phyloP scores from a whole-genome alignment of 23 red algal genomes.

The Pyropia yezoensis region DNA sequence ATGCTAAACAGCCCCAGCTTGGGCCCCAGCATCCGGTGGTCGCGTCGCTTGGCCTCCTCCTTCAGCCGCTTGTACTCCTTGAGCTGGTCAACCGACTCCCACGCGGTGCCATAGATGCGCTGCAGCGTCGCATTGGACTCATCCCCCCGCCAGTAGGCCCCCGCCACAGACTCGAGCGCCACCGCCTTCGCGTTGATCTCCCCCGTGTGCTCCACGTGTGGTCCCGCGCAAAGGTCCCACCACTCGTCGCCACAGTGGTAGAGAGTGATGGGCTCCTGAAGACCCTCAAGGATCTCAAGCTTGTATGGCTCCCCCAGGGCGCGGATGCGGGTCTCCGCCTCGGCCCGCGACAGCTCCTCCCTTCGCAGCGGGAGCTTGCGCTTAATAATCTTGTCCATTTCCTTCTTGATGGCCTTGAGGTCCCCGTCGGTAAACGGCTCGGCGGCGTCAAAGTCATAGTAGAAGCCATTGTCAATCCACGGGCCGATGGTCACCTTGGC shows the following conservation, averaged over 20 bases:
- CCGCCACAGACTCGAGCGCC: conserved; percentile 79
- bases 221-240: conserved; percentile 99
- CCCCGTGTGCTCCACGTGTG: conserved; percentile 92
- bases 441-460: conserved; percentile 89
- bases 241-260: conserved; percentile 91
- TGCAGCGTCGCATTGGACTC: conserved; percentile 95
- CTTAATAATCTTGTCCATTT: conserved; percentile 94
- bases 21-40: conserved; percentile 85
- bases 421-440: conserved; percentile 73
- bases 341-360: conserved; percentile 63
- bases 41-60: conserved; percentile 93
- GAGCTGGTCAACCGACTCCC: conserved; percentile 78
- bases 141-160: conserved; percentile 98
- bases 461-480: conserved; percentile 99
- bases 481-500: conserved; percentile 97
- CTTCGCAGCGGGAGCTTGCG: conserved; percentile 67
- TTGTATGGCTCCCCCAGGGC: conserved; percentile 85
- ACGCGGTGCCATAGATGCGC: conserved; percentile 92
- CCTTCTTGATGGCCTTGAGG: conserved; percentile 86
- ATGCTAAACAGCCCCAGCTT: conserved; percentile 84
- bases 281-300: conserved; percentile 72
- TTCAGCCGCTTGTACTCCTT: conserved; percentile 73
- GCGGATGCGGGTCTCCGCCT: conserved; percentile 53
- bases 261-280: conserved; percentile 89
- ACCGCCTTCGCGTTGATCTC: conserved; percentile 63